Percentiles rank a stretch among this genome's conserved stretches.
Evolutionary conservation across 2,329 filamentous ascomycete genomes (phyloP).

Genomic region (Penicillium sp.): DNA sequence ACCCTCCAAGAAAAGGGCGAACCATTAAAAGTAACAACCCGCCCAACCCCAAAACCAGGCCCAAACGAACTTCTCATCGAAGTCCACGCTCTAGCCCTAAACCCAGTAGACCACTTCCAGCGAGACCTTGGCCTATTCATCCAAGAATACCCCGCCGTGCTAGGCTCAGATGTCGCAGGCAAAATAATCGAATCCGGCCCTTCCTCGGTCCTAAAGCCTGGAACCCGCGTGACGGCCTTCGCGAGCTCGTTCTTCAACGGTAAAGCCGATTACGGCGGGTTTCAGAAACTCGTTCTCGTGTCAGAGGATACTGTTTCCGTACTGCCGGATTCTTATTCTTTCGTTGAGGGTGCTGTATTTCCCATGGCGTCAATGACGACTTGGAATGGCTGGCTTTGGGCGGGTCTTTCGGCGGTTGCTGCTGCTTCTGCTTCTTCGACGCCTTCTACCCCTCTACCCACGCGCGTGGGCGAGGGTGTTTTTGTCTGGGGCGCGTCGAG

Average conservation of each 20-base stretch:
- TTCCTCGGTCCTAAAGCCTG: not conserved
- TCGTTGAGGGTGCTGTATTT: constrained; percentile 13
- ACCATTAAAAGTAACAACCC: constrained; percentile 14
- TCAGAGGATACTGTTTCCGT: constrained; percentile 15
- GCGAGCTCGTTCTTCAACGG: constrained; percentile 28
- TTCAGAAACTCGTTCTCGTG: constrained; percentile 15
- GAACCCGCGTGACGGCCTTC: constrained; percentile 12
- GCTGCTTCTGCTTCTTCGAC: not conserved
- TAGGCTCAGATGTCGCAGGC: constrained; percentile 38
- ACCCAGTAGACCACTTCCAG: constrained; percentile 17
- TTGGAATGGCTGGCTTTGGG: constrained; percentile 16
- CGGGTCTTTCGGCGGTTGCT: constrained; percentile 1
- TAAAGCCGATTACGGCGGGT: constrained; percentile 21
- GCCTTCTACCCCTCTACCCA: too few species aligned
- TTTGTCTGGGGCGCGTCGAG: constrained; percentile 17
- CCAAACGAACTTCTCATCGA: constrained; percentile 25
- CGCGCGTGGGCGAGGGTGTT: constrained; percentile 21
- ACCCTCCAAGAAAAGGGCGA: constrained; percentile 15
- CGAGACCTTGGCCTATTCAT: constrained; percentile 12
- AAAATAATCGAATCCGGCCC: constrained; percentile 19
- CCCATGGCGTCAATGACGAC: constrained; percentile 9
- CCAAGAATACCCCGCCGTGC: constrained; percentile 16
- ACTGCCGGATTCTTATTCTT: constrained; percentile 13
- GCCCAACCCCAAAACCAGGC: constrained; percentile 35
- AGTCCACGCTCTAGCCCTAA: constrained; percentile 19